Conservation (phyloP, 108 stramenopile genomes). For the Stephanodiscus minutulus region DNA sequence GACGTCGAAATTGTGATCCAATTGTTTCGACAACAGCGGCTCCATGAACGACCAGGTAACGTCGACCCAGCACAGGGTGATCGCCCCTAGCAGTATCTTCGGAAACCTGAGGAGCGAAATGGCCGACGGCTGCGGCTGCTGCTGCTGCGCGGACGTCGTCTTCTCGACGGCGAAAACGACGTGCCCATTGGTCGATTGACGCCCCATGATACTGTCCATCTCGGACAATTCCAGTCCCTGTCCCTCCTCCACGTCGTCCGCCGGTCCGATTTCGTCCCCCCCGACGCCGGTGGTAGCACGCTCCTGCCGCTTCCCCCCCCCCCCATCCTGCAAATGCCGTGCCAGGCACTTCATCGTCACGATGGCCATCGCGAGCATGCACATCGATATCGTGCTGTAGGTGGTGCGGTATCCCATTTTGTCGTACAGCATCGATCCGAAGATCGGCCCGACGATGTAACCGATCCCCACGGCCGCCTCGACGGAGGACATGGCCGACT, state of each 20-base stretch:
- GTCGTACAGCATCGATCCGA: conserved; percentile 41
- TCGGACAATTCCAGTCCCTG: neutral
- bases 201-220: neutral
- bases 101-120: conserved; percentile 26
- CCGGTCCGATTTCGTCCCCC: conserved; percentile 3
- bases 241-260: neutral
- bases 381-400: conserved; percentile 18
- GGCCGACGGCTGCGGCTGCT: conserved; percentile 19
- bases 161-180: too few relatives aligned
- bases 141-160: too few relatives aligned
- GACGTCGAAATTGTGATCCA: conserved; percentile 11
- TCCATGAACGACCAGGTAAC: conserved; percentile 42
- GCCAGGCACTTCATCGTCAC: conserved; percentile 27
- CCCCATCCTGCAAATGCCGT: conserved; percentile 11
- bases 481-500: conserved; percentile 39
- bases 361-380: conserved; percentile 17
- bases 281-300: neutral
- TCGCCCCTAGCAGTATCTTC: conserved; percentile 24
- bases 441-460: conserved; percentile 39
- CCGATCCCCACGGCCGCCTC: conserved; percentile 39
- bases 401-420: conserved; percentile 22
- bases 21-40: conserved; percentile 35
- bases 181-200: neutral
- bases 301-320: too few relatives aligned
- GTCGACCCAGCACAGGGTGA: conserved; percentile 38